Evolutionary conservation across 345 rosid species (phyloP).

Genomic region (Pelargonium nanum): DNA sequence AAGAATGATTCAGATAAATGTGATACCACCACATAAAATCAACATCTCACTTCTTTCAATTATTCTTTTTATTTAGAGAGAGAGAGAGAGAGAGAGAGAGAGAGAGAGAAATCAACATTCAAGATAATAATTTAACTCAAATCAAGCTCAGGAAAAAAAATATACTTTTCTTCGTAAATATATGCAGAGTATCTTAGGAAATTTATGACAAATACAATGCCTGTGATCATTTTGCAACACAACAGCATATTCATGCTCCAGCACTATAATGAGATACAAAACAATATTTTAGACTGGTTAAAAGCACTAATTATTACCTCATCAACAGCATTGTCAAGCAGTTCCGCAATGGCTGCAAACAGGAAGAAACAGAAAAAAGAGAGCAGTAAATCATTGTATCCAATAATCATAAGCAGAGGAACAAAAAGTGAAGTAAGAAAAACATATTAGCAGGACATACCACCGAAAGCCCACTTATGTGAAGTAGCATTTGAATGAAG

Average conservation of each 20-base stretch:
- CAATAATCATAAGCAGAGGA: slow-evolving; percentile 5
- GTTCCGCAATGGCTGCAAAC: slow-evolving; percentile 79
- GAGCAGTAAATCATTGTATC: background rate
- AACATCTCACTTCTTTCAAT: too few species aligned
- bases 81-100: too few species aligned
- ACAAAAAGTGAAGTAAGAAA: background rate
- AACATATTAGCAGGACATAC: slow-evolving; percentile 44
- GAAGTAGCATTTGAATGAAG: slow-evolving; percentile 99
- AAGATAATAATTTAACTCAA: too few species aligned
- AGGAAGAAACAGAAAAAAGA: slow-evolving; percentile 8
- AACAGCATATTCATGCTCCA: background rate
- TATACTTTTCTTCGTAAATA: too few species aligned
- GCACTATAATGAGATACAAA: background rate
- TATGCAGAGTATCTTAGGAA: too few species aligned
- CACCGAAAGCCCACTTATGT: slow-evolving; percentile 97
- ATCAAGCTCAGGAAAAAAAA: too few species aligned
- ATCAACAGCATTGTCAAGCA: slow-evolving; percentile 90
- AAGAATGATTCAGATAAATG: too few species aligned
- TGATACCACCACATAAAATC: too few species aligned
- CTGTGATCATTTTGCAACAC: background rate
- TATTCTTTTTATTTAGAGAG: too few species aligned
- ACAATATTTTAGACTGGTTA: slow-evolving; percentile 1
- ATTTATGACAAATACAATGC: too few species aligned
- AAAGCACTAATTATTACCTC: slow-evolving; percentile 50
- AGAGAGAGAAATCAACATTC: too few species aligned